Evolutionary conservation across 129 eudicot species (phyloP).

Genomic region (Calendula officinalis): DNA sequence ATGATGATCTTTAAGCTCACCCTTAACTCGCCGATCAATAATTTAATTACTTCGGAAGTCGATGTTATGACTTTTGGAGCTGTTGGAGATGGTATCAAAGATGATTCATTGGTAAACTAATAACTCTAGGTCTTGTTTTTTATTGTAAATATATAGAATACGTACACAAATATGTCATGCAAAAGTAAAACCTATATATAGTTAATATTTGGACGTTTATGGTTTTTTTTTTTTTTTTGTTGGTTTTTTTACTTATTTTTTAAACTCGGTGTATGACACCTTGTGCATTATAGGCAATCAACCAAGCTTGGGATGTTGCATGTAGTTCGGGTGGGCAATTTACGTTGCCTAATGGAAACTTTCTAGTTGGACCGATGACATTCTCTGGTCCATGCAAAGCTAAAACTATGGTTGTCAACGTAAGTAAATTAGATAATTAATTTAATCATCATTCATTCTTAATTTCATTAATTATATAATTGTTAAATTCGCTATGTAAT

Average conservation of each 20-base stretch:
- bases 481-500: too few species aligned
- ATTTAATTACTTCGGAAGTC: neutral
- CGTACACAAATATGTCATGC: too few species aligned
- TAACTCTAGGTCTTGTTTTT: neutral
- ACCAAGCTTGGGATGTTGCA: constrained; percentile 8
- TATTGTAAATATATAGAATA: neutral
- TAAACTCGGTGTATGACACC: neutral
- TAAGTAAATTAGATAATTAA: constrained; percentile 3
- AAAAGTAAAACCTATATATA: too few species aligned
- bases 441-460: neutral
- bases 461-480: too few species aligned
- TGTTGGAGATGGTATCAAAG: constrained; percentile 31
- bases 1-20: neutral
- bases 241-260: neutral
- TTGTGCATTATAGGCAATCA: neutral
- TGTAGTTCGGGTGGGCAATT: constrained; percentile 18
- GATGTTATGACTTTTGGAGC: constrained; percentile 37
- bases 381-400: constrained; percentile 27
- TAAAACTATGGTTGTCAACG: constrained; percentile 19
- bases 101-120: constrained; percentile 27
- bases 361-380: neutral
- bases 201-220: too few species aligned
- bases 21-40: neutral
- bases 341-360: neutral
- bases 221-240: too few species aligned